Percentiles rank a stretch among this genome's conserved stretches.
phyloP scores from a whole-genome alignment of 352 stramenopile genomes.

The Phytopythium delawarense region DNA sequence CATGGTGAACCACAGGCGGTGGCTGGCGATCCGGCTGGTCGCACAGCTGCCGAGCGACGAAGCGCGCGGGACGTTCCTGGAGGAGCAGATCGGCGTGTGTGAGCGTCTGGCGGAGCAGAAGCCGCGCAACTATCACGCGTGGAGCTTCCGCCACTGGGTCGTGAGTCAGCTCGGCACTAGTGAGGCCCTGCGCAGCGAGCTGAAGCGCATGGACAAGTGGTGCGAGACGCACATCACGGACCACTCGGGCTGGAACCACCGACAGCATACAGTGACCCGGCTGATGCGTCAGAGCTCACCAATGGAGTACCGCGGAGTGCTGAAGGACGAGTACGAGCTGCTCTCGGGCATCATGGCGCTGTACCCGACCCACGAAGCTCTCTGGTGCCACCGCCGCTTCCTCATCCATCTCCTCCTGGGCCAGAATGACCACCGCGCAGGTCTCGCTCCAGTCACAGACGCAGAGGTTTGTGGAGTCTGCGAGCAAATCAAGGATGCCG shows the following conservation, averaged over 20 bases:
- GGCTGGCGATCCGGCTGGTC: conserved; percentile 40
- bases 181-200: conserved; percentile 29
- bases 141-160: conserved; percentile 81
- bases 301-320: conserved; percentile 8
- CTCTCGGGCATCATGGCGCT: conserved; percentile 41
- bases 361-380: conserved; percentile 55
- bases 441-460: neutral
- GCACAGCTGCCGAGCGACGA: conserved; percentile 12
- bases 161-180: conserved; percentile 28
- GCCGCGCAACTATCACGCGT: conserved; percentile 80
- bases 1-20: conserved; percentile 27
- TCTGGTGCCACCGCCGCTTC: conserved; percentile 80
- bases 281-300: conserved; percentile 11
- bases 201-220: conserved; percentile 49
- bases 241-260: conserved; percentile 80
- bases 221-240: conserved; percentile 67
- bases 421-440: neutral
- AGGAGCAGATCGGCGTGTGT: conserved; percentile 48
- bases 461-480: neutral
- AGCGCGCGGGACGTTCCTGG: conserved; percentile 28
- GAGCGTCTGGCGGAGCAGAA: conserved; percentile 51
- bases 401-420: conserved; percentile 44
- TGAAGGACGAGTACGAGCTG: conserved; percentile 46
- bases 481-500: conserved; percentile 1
- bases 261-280: conserved; percentile 48